Base-by-base conservation (phyloP, 2,329 filamentous ascomycete genomes). In the Harringtonia aguacate region DNA sequence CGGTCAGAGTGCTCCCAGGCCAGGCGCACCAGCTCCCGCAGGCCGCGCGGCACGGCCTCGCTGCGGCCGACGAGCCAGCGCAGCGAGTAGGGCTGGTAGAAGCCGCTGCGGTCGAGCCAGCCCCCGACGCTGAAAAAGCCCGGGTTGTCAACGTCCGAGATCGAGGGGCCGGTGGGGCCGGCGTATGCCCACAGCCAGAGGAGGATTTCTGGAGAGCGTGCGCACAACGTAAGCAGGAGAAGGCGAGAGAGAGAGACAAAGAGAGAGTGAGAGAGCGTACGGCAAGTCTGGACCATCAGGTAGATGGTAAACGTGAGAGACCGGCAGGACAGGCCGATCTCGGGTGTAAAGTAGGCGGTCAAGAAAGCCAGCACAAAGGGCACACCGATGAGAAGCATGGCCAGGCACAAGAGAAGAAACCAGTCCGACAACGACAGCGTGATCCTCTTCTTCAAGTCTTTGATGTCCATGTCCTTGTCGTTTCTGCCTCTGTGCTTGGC, bases 171-270 rank as follows among this genome's bases (percentile, higher is more conserved):
- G 10, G 46, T 38, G 0, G 50, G 47, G 1, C 48, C 50, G 15
- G 50, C 46, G 20, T 55, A 53, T 4, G 54, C 52, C 53, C 55
- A 56, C 10, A 56, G 39, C 53, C 52, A 55, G 4, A 55, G 47
- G 2, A 52, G 13, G 22, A 56, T 48, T 36, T 56, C 52, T 45
- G 40, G 24, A 13, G 45, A 12, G 15, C n/a, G n/a, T 43, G 7
- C 40, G n/a, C 14, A 17, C 6, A 22, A 18, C 8, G 12, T 2
- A 29, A 21, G n/a, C n/a, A 18, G 13, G 8, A 39, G n/a, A 27
- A 27, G 20, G 15, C 3, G 4, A 38, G 8, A 34, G n/a, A 15
- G 31, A 9, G 8, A 34, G n/a, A n/a, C n/a, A n/a, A n/a, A n/a
- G n/a, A n/a, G n/a, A n/a, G n/a, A n/a, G n/a, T n/a, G n/a, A n/a